Base-by-base conservation (phyloP, 129 eudicot genomes). In the Pulicaria dysenterica region DNA sequence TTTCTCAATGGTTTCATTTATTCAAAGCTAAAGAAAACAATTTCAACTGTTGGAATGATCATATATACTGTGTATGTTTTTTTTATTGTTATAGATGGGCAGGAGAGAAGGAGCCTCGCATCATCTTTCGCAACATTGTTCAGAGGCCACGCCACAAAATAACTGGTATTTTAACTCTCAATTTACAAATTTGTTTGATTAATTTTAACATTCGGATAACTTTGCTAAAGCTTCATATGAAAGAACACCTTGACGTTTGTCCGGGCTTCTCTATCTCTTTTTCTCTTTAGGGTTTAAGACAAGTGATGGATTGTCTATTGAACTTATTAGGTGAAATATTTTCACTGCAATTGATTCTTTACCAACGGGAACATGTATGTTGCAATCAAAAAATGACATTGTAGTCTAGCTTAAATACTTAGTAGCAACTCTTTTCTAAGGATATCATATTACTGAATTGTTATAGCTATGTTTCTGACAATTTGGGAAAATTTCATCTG, bases 81-180 rank as follows among this genome's bases (percentile, higher is more conserved):
- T 56, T 17, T 77, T 68, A 45, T 41, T 76, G 66, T 74, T 67
- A 58, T 85, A 94, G 98, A 60, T 94, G 98, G 98, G 98, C 98
- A 5, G 98, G 98, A 40, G 98, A 94, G 84, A 63, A 57, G 78
- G 95, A 94, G 5, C 98, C 98, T 62, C 87, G 98, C 11, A 87
- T 94, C 62, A 81, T 94, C 43, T 94, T 94, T 50, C 85, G 98
- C 7, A 94, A 94, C 84, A 89, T 94, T 74, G 96, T 94, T 73
- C 98, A 90, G 75, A 64, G 98, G 70, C 98, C 98, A 5, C 98
- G 98, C 31, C 98, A 90, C 65, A 94, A 94, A 78, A 73, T 79
- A 63, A 87, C 96, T 19, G 98, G 98, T 94, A 77, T 46, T 43
- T 48, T 44, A n/a, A 43, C 55, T 37, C 13, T 46, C 58, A 6